Evolutionary conservation across 352 stramenopile species (phyloP).

Genomic region (Thraustochytrium striatum): DNA sequence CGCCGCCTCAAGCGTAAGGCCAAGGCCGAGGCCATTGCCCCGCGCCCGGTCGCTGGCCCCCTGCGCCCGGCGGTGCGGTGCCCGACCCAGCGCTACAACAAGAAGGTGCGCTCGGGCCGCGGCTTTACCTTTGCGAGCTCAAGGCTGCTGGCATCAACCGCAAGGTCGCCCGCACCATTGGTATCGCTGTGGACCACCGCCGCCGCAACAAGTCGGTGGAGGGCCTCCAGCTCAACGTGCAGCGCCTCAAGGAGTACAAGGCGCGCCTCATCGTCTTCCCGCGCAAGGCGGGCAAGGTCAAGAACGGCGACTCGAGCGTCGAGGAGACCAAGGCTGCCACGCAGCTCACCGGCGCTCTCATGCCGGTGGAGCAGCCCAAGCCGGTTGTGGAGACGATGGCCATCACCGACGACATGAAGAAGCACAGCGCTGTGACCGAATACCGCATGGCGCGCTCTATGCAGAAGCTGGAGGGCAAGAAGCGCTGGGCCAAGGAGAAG

Average conservation of each 20-base stretch:
- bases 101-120: conserved; percentile 93
- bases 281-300: conserved; percentile 85
- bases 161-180: conserved; percentile 92
- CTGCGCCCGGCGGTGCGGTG: conserved; percentile 95
- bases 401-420: conserved; percentile 68
- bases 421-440: conserved; percentile 61
- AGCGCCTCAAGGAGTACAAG: conserved; percentile 98
- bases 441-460: conserved; percentile 42
- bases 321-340: conserved; percentile 84
- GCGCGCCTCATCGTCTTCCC: conserved; percentile 97
- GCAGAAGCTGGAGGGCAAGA: conserved; percentile 21
- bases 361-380: conserved; percentile 62
- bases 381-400: conserved; percentile 65
- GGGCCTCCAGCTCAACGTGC: conserved; percentile 81
- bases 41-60: conserved; percentile 87
- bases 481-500: conserved; percentile 2
- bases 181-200: conserved; percentile 96
- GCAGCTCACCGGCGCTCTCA: conserved; percentile 72
- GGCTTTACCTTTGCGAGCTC: conserved; percentile 97
- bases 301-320: conserved; percentile 82
- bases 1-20: conserved; percentile 89
- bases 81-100: conserved; percentile 96
- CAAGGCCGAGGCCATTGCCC: conserved; percentile 94
- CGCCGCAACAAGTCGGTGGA: conserved; percentile 92
- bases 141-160: conserved; percentile 92